Evolutionary conservation across 2,329 filamentous ascomycete species (phyloP).

Genomic region (Zasmidium citrigriseum): DNA sequence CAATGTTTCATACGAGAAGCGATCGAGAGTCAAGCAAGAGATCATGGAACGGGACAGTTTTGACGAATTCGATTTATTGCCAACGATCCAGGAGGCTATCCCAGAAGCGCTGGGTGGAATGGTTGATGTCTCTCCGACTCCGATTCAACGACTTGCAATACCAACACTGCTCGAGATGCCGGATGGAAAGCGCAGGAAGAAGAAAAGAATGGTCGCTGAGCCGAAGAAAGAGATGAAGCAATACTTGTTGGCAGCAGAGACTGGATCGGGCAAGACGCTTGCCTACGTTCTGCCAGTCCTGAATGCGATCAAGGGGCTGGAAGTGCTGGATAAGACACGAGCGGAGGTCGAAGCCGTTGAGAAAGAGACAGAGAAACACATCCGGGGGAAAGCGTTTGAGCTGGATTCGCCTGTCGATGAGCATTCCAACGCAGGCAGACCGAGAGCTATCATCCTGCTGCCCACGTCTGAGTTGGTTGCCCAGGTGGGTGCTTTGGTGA

Average conservation of each 20-base stretch:
- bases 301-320: slow-evolving; percentile 77
- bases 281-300: slow-evolving; percentile 86
- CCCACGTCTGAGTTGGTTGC: slow-evolving; percentile 89
- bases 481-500: slow-evolving; percentile 80
- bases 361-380: slow-evolving; percentile 37
- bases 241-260: slow-evolving; percentile 90
- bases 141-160: slow-evolving; percentile 86
- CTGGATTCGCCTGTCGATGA: slow-evolving; percentile 62
- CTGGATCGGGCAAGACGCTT: slow-evolving; percentile 93
- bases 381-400: slow-evolving; percentile 48
- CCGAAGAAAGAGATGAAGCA: slow-evolving; percentile 51
- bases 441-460: slow-evolving; percentile 81
- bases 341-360: slow-evolving; percentile 27
- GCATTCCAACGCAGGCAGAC: slow-evolving; percentile 74
- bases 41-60: slow-evolving; percentile 73
- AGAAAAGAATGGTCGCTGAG: slow-evolving; percentile 30
- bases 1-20: slow-evolving; percentile 72
- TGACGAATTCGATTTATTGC: slow-evolving; percentile 75
- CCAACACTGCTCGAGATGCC: slow-evolving; percentile 71
- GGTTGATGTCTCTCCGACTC: slow-evolving; percentile 76
- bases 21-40: slow-evolving; percentile 61
- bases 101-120: slow-evolving; percentile 72
- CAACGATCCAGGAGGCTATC: slow-evolving; percentile 70
- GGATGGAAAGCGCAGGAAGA: slow-evolving; percentile 38
- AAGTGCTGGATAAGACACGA: slow-evolving; percentile 56